Evolutionary conservation across 352 stramenopile genomes (phyloP).

Genomic region (Pseudoperonospora humuli): DNA sequence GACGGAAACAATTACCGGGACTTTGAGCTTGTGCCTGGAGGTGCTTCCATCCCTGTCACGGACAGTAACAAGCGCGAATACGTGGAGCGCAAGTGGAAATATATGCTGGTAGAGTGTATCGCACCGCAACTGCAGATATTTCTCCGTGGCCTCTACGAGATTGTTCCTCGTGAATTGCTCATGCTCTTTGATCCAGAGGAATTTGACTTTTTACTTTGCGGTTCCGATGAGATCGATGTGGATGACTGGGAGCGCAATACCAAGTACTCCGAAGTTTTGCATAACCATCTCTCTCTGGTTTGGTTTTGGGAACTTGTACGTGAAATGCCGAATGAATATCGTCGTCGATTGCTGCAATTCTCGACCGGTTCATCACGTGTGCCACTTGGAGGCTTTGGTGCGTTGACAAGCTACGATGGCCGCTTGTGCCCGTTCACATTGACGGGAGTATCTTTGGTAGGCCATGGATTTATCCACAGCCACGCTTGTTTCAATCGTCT

Average conservation of each 20-base stretch:
- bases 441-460: background rate
- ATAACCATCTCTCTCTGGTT: constrained; percentile 21
- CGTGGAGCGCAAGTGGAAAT: constrained; percentile 89
- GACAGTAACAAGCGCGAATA: constrained; percentile 95
- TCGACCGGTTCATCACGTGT: constrained; percentile 64
- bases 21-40: constrained; percentile 51
- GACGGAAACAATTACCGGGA: constrained; percentile 7
- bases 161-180: constrained; percentile 88
- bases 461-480: constrained; percentile 33
- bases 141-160: constrained; percentile 94
- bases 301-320: constrained; percentile 81
- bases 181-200: constrained; percentile 95
- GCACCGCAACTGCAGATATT: constrained; percentile 81
- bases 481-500: constrained; percentile 79
- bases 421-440: constrained; percentile 64
- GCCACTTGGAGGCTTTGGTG: constrained; percentile 52
- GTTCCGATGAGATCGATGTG: constrained; percentile 89
- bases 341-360: constrained; percentile 66
- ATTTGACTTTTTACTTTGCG: constrained; percentile 92
- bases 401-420: constrained; percentile 64
- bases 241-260: constrained; percentile 90
- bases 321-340: constrained; percentile 61
- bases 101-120: constrained; percentile 91
- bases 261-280: constrained; percentile 4
- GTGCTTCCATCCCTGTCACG: constrained; percentile 82